These are phyloP conservation scores for Pascua guehoae DNA, from an alignment of 1,284 basidiomycete genomes.

Conservation along the genomic window DNA sequence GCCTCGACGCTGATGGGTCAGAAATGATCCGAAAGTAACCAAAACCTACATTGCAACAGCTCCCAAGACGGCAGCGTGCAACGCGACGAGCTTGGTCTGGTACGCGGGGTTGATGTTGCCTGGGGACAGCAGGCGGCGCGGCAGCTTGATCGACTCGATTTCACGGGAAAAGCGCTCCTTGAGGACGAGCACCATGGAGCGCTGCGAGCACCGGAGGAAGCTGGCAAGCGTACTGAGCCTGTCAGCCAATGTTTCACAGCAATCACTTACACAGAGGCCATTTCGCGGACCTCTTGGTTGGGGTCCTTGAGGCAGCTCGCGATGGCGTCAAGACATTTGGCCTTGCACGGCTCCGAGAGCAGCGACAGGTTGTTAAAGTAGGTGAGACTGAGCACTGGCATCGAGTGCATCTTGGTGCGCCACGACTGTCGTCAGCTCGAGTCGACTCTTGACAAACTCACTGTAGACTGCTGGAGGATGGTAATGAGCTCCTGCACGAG, in stretches of 20 bases:
- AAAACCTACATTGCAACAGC: conserved; percentile 51
- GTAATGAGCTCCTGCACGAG: conserved; percentile 48
- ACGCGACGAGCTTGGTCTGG: conserved; percentile 64
- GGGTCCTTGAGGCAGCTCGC: conserved; percentile 71
- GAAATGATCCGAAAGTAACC: neutral
- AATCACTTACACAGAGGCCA: conserved; percentile 63
- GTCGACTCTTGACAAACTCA: conserved; percentile 18
- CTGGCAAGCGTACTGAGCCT: conserved; percentile 65
- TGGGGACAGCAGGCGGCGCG: conserved; percentile 60
- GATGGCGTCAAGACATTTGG: conserved; percentile 64
- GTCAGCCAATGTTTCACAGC: conserved; percentile 1
- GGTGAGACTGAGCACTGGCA: conserved; percentile 50
- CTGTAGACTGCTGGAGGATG: conserved; percentile 47
- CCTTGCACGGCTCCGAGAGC: conserved; percentile 63
- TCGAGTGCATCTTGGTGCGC: conserved; percentile 52
- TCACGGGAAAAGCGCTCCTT: conserved; percentile 78
- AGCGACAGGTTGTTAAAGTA: conserved; percentile 65
- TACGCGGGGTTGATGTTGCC: conserved; percentile 60
- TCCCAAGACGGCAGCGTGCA: conserved; percentile 90
- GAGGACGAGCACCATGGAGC: conserved; percentile 78
- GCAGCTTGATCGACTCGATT: conserved; percentile 63
- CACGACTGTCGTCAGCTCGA: conserved; percentile 42
- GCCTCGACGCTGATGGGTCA: conserved; percentile 50
- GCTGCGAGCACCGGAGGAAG: conserved; percentile 87
- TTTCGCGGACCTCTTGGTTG: conserved; percentile 90